Base-by-base conservation (phyloP, 1,139 yeast species). In the Hansenula anomala region DNA sequence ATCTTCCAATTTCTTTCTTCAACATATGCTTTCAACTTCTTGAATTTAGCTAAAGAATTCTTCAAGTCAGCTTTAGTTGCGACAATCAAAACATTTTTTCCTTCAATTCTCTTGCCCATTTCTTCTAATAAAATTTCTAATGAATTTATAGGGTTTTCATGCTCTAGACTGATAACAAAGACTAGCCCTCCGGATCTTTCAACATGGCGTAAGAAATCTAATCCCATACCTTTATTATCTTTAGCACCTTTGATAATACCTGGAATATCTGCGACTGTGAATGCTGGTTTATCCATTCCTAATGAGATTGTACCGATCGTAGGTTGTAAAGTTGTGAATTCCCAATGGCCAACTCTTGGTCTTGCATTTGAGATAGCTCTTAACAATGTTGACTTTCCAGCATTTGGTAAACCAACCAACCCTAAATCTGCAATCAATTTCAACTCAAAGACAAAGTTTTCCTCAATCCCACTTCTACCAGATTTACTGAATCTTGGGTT, bases 221-320 rank as follows among this genome's bases (percentile, higher is more conserved):
- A 71, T 0, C 98, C 98, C 87, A 92, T 83, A 3, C 98, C 98
- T 55, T 75, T 81, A 54, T 90, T 86, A 31, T 80, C 68, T 2
- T 79, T 71, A 0, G 98, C 97, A 10, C 95, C 97, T 55, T 78
- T 72, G 41, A 92, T 85, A 38, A 92, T 86, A 12, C 98, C 98
- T 0, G 98, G 98, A 44, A 92, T 92, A 64, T 92, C 98, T 1
- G 97, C 97, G 1, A 92, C 97, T 0, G 97, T 87, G 57, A 90
- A 89, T 1, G 88, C 82, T 10, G 75, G 78, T 45, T 75, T 73
- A 45, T 82, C 87, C 5, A 83, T 73, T 1, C 82, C 75, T 27
- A 80, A 63, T 37, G 73, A 70, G 16, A 92, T 85, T 0, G 97
- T 90, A 3, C 98, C 98, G 33, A 92, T 78, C 0, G 92, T 82